Evolutionary conservation across 441 rosid species (phyloP), one percentile per base, ranked within the genome.

Genomic region (Manihot esculenta): DNA sequence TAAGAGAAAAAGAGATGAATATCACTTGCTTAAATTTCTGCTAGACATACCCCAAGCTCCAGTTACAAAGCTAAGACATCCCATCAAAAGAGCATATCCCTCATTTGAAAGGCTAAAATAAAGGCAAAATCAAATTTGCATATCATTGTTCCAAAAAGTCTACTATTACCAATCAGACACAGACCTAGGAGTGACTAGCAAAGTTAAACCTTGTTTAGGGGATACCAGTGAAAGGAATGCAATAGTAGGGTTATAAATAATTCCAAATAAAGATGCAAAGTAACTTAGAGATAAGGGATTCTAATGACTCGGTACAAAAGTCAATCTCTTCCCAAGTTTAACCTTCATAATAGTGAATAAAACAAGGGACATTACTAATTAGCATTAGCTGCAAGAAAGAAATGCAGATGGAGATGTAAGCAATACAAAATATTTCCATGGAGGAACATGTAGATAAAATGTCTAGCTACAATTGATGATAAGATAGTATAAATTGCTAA

Each of bases 401-500:
- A 53, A 58, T 11, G 21, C 10, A 24, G 15, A 42, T 49, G 53
- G 18, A 68, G 42, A 69, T 67, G 53, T 27, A 61, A 49, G 47
- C 54, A 15, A 30, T 15, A 44, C 56, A 27, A 30, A 68, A 23
- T n/a, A 57, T 38, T 35, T 48, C n/a, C 47, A 47, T 5, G 35
- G 7, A 21, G 23, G 12, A n/a, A 55, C 9, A 63, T 9, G 14
- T 6, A 59, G 8, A 55, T 33, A 64, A 74, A 50, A n/a, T n/a
- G 56, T 58, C 24, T 41, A 41, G 47, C 33, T 42, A 55, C 10
- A 68, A 51, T 57, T 62, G 15, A 56, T 5, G 45, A 55, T 1
- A 3, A 63, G 48, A 66, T 56, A 63, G 48, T 23, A 23, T 20
- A 71, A 70, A 76, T 54, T 57, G 50, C 61, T 24, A 64, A 77